Conservation (phyloP, 192 early-diverging fungal genomes). For the Radiomyces spectabilis region DNA sequence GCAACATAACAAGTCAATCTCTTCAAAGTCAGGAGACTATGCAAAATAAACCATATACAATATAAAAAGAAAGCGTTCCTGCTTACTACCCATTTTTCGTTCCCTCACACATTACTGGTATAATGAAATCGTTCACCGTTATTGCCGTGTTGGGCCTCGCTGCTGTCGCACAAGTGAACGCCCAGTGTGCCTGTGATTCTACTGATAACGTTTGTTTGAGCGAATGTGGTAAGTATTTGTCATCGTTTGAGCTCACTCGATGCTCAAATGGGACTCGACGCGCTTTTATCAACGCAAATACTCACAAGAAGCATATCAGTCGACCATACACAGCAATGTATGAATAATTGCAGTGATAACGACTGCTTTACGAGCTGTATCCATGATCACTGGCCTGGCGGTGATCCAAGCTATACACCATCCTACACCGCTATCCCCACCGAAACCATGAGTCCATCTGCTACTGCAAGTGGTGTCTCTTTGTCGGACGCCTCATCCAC, state of each 20-base stretch:
- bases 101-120: not conserved
- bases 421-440: too few relatives aligned
- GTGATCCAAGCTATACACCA: not conserved
- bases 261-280: not conserved
- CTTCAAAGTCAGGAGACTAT: too few relatives aligned
- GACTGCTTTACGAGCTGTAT: not conserved
- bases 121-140: not conserved
- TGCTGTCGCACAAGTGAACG: not conserved
- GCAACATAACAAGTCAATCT: too few relatives aligned
- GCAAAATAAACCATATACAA: too few relatives aligned
- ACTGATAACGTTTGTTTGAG: not conserved
- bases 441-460: too few relatives aligned
- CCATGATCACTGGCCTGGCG: not conserved
- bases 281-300: not conserved
- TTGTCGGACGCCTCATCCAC: too few relatives aligned
- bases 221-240: not conserved
- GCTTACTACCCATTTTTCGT: too few relatives aligned
- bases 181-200: not conserved
- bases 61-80: too few relatives aligned
- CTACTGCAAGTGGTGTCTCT: too few relatives aligned
- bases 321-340: not conserved
- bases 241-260: not conserved
- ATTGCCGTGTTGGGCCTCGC: not conserved
- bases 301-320: not conserved
- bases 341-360: not conserved